Base-by-base conservation (phyloP, 805 yeast genomes). In the Sugiyamaella chiloensis region DNA sequence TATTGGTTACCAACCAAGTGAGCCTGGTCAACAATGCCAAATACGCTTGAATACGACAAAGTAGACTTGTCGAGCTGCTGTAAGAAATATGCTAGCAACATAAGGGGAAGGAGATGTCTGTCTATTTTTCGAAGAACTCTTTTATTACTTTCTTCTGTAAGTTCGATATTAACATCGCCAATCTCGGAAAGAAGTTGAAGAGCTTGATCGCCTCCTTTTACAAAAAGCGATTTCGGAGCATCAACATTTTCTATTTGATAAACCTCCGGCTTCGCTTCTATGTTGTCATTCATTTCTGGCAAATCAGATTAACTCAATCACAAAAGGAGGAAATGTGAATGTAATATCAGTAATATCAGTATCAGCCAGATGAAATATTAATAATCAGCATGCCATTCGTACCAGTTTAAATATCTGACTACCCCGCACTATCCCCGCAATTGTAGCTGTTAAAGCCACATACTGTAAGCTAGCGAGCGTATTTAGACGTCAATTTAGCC, bases 11-110 rank as follows among this genome's bases (percentile, higher is more conserved):
- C 70, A 16, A 40, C 46, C 20, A 34, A 34, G 16, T 34, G 19
- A 2, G 40, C 34, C 19, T 41, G 19, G 17, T 55, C 60, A 53
- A 65, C 63, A 46, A 73, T 62, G 37, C 79, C 81, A 69, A 73
- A 65, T 35, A 78, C 72, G 8, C 80, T 70, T 1, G 79, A 76
- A 39, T 71, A 76, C 20, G 78, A 68, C 31, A 69, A 70, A 1
- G 82, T 63, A 17, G 68, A 62, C 60, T 81, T 81, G 61, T 81
- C 87, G 14, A 48, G 31, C 26, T 46, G 44, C 47, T 53, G 57
- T 16, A 51, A 32, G 16, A 51, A 47, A 29, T 53, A 53, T 8
- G 46, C 48, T n/a, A 48, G 20, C 11, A 40, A 29, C 24, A 54
- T 52, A 27, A 50, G 24, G 8, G 58, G 54, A 26, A 54, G 26